Conservation (phyloP, 768 basidiomycete species). For the Mycena crocata region DNA sequence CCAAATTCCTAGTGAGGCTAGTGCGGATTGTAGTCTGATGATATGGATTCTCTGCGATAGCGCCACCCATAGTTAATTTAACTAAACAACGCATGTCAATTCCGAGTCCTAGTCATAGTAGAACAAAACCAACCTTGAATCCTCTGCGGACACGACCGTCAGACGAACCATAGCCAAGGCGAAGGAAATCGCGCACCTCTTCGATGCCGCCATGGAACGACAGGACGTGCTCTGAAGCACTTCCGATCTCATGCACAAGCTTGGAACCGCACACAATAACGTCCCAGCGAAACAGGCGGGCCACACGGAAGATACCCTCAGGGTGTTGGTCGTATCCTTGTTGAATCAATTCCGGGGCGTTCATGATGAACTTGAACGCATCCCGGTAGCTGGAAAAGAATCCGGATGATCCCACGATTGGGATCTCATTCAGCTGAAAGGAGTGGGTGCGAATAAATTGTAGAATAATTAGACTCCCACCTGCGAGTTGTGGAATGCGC, state of each 20-base stretch:
- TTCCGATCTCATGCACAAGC: constrained; percentile 53
- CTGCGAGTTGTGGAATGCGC: background rate
- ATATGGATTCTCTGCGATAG: constrained; percentile 9
- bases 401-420: constrained; percentile 17
- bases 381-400: constrained; percentile 18
- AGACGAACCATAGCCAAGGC: background rate
- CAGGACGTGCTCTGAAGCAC: constrained; percentile 51
- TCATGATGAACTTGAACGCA: background rate
- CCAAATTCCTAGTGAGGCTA: constrained; percentile 38
- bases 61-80: constrained; percentile 4
- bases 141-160: background rate
- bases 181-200: constrained; percentile 39
- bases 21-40: constrained; percentile 13
- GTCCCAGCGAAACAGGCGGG: constrained; percentile 45
- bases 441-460: background rate
- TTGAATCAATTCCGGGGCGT: constrained; percentile 17
- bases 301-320: constrained; percentile 19
- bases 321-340: constrained; percentile 17
- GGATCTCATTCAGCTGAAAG: constrained; percentile 1
- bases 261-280: constrained; percentile 49
- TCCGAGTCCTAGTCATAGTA: background rate
- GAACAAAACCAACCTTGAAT: background rate
- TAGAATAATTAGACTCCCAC: background rate
- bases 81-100: background rate
- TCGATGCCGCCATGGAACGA: constrained; percentile 46